Conservation (phyloP, 768 basidiomycete genomes). For the Lyophyllum semitale region DNA sequence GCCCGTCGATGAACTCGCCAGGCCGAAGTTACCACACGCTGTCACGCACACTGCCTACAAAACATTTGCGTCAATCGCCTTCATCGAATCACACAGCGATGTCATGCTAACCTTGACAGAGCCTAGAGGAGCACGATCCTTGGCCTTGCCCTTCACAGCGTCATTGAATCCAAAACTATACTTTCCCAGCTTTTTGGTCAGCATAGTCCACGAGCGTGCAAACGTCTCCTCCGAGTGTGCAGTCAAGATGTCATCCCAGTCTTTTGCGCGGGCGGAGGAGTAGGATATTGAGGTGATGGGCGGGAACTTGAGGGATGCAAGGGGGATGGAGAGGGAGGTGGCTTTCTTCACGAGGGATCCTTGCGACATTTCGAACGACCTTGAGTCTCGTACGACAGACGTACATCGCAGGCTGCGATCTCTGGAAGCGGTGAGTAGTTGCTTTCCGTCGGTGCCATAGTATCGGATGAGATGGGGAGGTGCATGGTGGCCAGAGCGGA, state of each 20-base stretch:
- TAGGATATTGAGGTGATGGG: slow-evolving; percentile 77
- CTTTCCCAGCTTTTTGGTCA: slow-evolving; percentile 80
- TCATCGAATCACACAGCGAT: background rate
- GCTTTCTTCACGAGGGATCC: slow-evolving; percentile 87
- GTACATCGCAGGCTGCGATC: slow-evolving; percentile 90
- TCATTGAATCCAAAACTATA: slow-evolving; percentile 66
- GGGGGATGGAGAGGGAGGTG: slow-evolving; percentile 70
- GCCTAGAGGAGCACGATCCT: slow-evolving; percentile 48
- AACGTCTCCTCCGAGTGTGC: slow-evolving; percentile 81
- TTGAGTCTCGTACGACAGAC: slow-evolving; percentile 91
- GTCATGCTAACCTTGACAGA: slow-evolving; percentile 68
- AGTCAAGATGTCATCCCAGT: slow-evolving; percentile 98
- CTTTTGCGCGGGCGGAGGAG: slow-evolving; percentile 80
- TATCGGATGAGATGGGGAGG: slow-evolving; percentile 93
- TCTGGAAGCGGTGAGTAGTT: slow-evolving; percentile 83
- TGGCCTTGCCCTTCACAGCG: slow-evolving; percentile 47
- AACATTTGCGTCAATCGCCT: background rate
- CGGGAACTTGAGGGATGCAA: slow-evolving; percentile 83
- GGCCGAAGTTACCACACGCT: slow-evolving; percentile 93
- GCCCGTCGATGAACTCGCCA: slow-evolving; percentile 82
- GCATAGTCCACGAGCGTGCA: slow-evolving; percentile 87
- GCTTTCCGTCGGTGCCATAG: slow-evolving; percentile 97
- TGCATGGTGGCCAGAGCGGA: slow-evolving; percentile 86
- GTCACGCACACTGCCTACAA: slow-evolving; percentile 81
- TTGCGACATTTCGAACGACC: slow-evolving; percentile 94